Evolutionary conservation across 116 monocot genomes (phyloP).

Genomic region (Trichopus zeylanicus): DNA sequence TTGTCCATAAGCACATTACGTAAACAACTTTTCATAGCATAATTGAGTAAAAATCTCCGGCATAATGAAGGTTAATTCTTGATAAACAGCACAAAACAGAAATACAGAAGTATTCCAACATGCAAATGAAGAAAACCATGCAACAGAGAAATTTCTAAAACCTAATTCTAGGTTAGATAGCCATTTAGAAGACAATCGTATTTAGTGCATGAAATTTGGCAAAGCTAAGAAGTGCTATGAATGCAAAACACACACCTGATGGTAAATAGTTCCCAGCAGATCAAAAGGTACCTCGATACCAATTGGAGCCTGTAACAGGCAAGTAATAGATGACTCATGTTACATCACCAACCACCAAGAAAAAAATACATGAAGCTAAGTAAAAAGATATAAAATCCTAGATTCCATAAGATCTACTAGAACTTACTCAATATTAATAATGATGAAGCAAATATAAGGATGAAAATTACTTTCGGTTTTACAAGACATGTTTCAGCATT

Average conservation of each 20-base stretch:
- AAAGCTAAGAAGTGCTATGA: not conserved
- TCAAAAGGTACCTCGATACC: conserved; percentile 87
- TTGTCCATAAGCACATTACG: too few species aligned
- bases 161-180: too few species aligned
- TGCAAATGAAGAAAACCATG: too few species aligned
- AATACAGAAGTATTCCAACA: too few species aligned
- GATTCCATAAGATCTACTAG: not conserved
- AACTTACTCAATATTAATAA: not conserved
- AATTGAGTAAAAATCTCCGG: too few species aligned
- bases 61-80: too few species aligned
- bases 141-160: too few species aligned
- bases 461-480: conserved; percentile 67
- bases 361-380: not conserved
- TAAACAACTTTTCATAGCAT: too few species aligned
- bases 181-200: too few species aligned
- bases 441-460: not conserved
- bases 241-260: conserved; percentile 51
- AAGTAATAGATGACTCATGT: not conserved
- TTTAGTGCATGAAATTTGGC: too few species aligned
- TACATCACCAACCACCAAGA: not conserved
- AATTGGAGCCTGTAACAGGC: conserved; percentile 53
- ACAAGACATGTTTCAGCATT: conserved; percentile 56
- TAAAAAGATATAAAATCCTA: not conserved
- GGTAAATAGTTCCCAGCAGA: conserved; percentile 69
- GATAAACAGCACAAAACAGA: too few species aligned